Evolutionary conservation across 768 basidiomycete genomes (phyloP).

Genomic region (Xanthoconium stramineum): DNA sequence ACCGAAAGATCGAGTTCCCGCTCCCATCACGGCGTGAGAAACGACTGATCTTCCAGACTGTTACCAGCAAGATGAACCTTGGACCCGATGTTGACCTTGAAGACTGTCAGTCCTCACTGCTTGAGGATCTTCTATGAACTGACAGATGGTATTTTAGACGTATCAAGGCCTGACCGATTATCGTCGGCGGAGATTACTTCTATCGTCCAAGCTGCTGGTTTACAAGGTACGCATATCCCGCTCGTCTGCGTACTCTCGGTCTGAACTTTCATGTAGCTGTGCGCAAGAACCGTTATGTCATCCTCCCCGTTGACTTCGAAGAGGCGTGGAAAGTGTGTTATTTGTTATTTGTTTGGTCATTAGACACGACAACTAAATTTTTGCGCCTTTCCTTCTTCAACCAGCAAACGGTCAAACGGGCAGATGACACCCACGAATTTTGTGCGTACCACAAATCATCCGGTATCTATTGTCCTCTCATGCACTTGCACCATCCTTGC

Average conservation of each 20-base stretch:
- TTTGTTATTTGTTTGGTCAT: slow-evolving; percentile 49
- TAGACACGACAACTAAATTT: slow-evolving; percentile 31
- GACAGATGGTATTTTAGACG: slow-evolving; percentile 51
- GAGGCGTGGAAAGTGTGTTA: slow-evolving; percentile 97
- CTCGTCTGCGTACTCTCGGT: background rate
- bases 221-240: slow-evolving; percentile 64
- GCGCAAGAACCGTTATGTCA: slow-evolving; percentile 96
- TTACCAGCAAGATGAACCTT: slow-evolving; percentile 96
- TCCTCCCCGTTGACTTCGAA: slow-evolving; percentile 95
- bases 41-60: slow-evolving; percentile 96
- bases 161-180: slow-evolving; percentile 92
- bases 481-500: background rate
- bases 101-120: slow-evolving; percentile 69
- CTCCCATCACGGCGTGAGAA: slow-evolving; percentile 91
- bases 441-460: slow-evolving; percentile 51
- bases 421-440: slow-evolving; percentile 96
- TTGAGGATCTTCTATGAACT: slow-evolving; percentile 6
- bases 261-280: slow-evolving; percentile 51
- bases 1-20: slow-evolving; percentile 99
- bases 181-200: slow-evolving; percentile 95
- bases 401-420: slow-evolving; percentile 95
- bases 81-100: slow-evolving; percentile 97
- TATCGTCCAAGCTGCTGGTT: slow-evolving; percentile 93
- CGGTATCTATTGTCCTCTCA: slow-evolving; percentile 5
- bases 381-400: slow-evolving; percentile 31